Evolutionary conservation across 192 early-diverging fungal genomes (phyloP), one percentile per base, ranked within the genome.

Genomic region (Oehlia diaphana): DNA sequence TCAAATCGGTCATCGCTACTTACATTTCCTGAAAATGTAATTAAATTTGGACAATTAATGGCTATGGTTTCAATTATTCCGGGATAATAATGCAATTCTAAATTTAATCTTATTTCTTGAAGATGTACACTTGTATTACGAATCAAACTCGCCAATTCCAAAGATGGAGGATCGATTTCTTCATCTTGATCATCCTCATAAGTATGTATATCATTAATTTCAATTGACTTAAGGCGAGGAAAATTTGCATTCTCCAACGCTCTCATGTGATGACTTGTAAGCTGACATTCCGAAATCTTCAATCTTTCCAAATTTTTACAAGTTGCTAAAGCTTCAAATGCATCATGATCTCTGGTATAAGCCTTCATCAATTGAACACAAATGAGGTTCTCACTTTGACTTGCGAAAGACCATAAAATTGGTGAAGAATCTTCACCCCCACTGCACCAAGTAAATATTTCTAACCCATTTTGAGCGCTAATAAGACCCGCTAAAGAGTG

Each of bases 41-140:
- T 62, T 42, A 76, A 39, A 39, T 76, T 76, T 42, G 58, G 53
- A 64, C 74, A 76, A 64, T 33, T 28, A 33, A n/a, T 21, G 2
- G 58, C 74, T 4, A 64, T 63, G 2, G 61, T 64, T 6, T 64
- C 35, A 16, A 76, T 64, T 5, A 76, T 37, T 8, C 35, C 33
- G 39, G 61, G 58, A 76, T 76, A 76, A 63, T 28, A 76, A 63
- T 76, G 44, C 28, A 76, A 63, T n/a, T 76, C 74, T 61, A 76
- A 61, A 64, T 61, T 37, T 42, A 76, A 63, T 63, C 35, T 26
- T n/a, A 76, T 42, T 26, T 76, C 74, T 39, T 49, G n/a, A n/a
- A 76, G 44, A 63, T 62, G 14, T 63, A 7, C 6, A 76, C 19
- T 44, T 19, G 37, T 9, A 23, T 39, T 76, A 9, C 16, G 33